Evolutionary conservation across 495 filamentous ascomycete genomes (phyloP), one percentile per base, ranked within the genome.

Genomic region (Tuber umbilicatum): DNA sequence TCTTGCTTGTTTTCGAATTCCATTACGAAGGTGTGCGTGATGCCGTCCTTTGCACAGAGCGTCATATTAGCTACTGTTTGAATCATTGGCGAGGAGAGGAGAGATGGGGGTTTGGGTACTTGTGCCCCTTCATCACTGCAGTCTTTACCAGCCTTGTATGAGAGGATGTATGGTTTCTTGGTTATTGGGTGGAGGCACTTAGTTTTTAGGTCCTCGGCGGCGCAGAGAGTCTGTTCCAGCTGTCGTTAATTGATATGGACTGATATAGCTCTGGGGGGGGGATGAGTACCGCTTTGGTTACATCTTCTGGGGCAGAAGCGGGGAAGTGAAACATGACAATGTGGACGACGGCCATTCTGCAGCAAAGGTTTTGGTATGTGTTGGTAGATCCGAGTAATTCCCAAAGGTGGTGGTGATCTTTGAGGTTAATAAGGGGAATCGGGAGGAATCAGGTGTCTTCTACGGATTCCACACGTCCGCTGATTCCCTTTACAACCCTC

Each of bases 111-210:
- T 27, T 5, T 0, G 21, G 14, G 4, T 84, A 92, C 91, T 82
- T 90, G 87, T 19, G 86, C 82, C 7, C 88, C 90, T 82, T 93
- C 91, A 0, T 83, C 83, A 1, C 89, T 91, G 79, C 89, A 91
- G 76, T 93, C 88, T 70, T 80, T 82, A 0, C 91, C 91, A 3
- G 89, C 91, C 1, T 85, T 87, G 6, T 85, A 78, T 1, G 87
- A 84, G 68, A 85, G 84, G 76, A 93, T 88, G 79, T 92, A 93
- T 0, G 86, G 77, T 7, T 41, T 7, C 0, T 75, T 73, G 5
- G 86, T 83, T n/a, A 75, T 70, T 6, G 85, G 86, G 70, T 87
- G 84, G 35, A 87, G 23, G 41, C 86, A 88, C 37, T 77, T 82
- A 5, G 85, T 80, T 75, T 81, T 85, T 9, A 86, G 75, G 2